A percentile compares a stretch with the other conserved stretches of the same genome.
phyloP scores from a whole-genome alignment of 345 rosid genomes.

The Excoecaria agallocha region DNA sequence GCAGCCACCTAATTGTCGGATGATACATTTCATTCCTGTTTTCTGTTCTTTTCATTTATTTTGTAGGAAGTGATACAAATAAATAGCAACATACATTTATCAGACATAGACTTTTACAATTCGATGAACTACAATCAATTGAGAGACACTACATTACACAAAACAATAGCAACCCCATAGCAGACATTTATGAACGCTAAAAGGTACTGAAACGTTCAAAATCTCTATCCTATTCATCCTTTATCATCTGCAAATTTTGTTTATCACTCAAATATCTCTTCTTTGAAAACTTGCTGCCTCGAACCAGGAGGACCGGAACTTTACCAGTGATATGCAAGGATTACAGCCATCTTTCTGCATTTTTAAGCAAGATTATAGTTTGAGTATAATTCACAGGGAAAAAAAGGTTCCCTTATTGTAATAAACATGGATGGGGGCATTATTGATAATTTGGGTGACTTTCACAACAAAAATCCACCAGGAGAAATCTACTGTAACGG shows the following conservation, averaged over 20 bases:
- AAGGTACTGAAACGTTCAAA: neutral
- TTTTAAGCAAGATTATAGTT: neutral
- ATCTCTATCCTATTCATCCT: slow-evolving; percentile 20
- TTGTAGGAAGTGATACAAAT: slow-evolving; percentile 22
- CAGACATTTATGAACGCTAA: slow-evolving; percentile 9
- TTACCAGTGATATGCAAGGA: neutral
- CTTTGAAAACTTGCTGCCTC: slow-evolving; percentile 1
- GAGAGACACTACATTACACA: no score
- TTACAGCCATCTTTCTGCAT: slow-evolving; percentile 16
- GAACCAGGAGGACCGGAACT: neutral
- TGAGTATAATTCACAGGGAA: neutral
- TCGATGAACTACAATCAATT: slow-evolving; percentile 14
- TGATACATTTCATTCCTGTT: neutral
- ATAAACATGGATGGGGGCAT: neutral
- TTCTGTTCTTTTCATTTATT: slow-evolving; percentile 27
- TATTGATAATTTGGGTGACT: neutral
- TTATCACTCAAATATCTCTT: neutral
- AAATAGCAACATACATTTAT: slow-evolving; percentile 18
- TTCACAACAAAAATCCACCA: neutral
- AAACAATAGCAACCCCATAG: no score
- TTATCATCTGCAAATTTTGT: neutral
- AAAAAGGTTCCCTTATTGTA: neutral
- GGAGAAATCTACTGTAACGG: neutral
- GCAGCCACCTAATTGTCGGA: neutral
- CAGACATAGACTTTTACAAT: slow-evolving; percentile 5